phyloP scores from a whole-genome alignment of 2,329 filamentous ascomycete species.

The Penicillium hordei region DNA sequence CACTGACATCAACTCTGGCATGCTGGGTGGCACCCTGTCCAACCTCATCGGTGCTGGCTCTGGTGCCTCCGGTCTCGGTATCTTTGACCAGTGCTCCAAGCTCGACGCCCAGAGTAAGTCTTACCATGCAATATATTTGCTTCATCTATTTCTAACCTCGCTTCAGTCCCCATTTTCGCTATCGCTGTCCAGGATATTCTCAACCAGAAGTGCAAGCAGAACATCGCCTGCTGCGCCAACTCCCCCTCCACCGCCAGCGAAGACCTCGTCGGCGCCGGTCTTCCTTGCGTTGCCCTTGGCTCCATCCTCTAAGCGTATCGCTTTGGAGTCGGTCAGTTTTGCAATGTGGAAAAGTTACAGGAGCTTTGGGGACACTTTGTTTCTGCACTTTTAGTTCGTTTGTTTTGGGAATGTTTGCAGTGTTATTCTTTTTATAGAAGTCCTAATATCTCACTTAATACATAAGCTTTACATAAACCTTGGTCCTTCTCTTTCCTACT shows the following conservation, averaged over 20 bases:
- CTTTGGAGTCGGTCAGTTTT: background rate
- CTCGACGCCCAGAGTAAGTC: slow-evolving; percentile 33
- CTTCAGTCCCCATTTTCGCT: slow-evolving; percentile 22
- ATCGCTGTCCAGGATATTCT: slow-evolving; percentile 30
- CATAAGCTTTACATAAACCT: slow-evolving; percentile 16
- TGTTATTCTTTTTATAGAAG: slow-evolving; percentile 11
- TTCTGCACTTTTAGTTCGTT: slow-evolving; percentile 15
- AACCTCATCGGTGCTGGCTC: slow-evolving; percentile 36
- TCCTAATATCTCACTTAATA: slow-evolving; percentile 18
- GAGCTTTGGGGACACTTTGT: slow-evolving; percentile 13
- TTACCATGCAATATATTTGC: no score
- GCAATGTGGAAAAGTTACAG: slow-evolving; percentile 9
- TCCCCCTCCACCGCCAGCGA: slow-evolving; percentile 27
- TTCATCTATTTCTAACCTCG: background rate
- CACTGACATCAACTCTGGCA: slow-evolving; percentile 30
- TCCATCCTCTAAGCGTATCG: slow-evolving; percentile 36
- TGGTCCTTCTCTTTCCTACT: background rate
- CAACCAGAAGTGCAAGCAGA: slow-evolving; percentile 40
- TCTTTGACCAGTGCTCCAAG: slow-evolving; percentile 45
- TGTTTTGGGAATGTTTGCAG: slow-evolving; percentile 8
- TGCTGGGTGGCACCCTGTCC: slow-evolving; percentile 33
- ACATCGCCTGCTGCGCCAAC: slow-evolving; percentile 40
- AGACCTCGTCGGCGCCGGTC: slow-evolving; percentile 31
- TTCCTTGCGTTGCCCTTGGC: slow-evolving; percentile 40
- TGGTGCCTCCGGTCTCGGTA: slow-evolving; percentile 32